Evolutionary conservation across 2,329 filamentous ascomycete species (phyloP).

Genomic region (Beauveria sp.): DNA sequence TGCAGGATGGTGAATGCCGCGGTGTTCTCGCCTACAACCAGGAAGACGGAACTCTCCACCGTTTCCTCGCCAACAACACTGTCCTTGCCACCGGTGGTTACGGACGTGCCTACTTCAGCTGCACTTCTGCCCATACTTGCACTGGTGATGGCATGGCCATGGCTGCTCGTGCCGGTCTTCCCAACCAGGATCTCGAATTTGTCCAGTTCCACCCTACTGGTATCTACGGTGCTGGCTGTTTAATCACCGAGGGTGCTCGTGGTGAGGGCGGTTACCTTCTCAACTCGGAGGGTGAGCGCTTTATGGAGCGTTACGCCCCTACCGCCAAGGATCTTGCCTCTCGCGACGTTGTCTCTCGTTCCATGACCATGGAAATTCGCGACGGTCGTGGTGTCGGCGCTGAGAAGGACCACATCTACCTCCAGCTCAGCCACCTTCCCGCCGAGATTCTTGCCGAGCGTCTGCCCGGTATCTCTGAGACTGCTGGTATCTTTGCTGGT

Average conservation of each 20-base stretch:
- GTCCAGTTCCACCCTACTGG: slow-evolving; percentile 99
- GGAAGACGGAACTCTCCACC: slow-evolving; percentile 94
- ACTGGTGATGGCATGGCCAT: slow-evolving; percentile 99
- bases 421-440: slow-evolving; percentile 92
- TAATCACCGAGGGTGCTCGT: slow-evolving; percentile 96
- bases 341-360: slow-evolving; percentile 92
- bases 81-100: slow-evolving; percentile 96
- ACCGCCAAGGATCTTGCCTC: slow-evolving; percentile 96
- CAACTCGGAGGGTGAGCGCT: slow-evolving; percentile 96
- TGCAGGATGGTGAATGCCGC: slow-evolving; percentile 94
- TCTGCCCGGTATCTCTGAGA: slow-evolving; percentile 97
- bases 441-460: slow-evolving; percentile 89
- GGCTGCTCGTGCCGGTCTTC: slow-evolving; percentile 94
- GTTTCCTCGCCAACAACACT: slow-evolving; percentile 94
- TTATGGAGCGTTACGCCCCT: slow-evolving; percentile 98
- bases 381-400: slow-evolving; percentile 94
- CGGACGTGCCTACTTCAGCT: slow-evolving; percentile 96
- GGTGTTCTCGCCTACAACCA: slow-evolving; percentile 98
- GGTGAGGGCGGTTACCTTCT: slow-evolving; percentile 97
- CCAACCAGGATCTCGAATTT: slow-evolving; percentile 98
- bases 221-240: slow-evolving; percentile 95
- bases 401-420: slow-evolving; percentile 97
- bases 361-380: slow-evolving; percentile 97
- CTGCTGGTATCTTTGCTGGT: slow-evolving; percentile 91
- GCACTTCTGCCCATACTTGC: slow-evolving; percentile 95